A percentile compares a stretch with the other conserved stretches of the same genome.
Evolutionary conservation across 805 yeast species (phyloP).

Genomic region (Priceomyces fermenticarens): DNA sequence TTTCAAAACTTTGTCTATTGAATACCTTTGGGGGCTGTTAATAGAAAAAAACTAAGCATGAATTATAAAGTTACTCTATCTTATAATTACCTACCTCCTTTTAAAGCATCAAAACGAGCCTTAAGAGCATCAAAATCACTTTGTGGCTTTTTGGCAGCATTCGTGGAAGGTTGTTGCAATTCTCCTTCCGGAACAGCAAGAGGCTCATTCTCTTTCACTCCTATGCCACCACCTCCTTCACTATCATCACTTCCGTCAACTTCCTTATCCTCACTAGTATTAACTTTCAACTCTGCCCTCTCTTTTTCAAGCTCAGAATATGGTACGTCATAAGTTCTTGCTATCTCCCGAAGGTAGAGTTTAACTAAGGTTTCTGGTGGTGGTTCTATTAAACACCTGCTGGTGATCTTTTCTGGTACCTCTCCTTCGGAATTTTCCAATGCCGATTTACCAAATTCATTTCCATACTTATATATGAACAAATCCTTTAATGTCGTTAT

Average conservation of each 20-base stretch:
- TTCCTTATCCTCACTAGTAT: slow-evolving; percentile 7
- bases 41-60: neutral
- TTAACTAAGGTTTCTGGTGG: slow-evolving; percentile 65
- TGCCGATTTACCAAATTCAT: slow-evolving; percentile 59
- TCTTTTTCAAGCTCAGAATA: slow-evolving; percentile 52
- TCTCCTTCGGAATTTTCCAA: slow-evolving; percentile 44
- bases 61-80: too few species aligned
- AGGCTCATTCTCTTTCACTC: slow-evolving; percentile 16
- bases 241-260: slow-evolving; percentile 18
- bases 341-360: slow-evolving; percentile 75
- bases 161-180: slow-evolving; percentile 7
- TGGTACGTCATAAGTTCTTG: slow-evolving; percentile 72
- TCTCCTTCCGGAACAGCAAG: slow-evolving; percentile 19
- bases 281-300: slow-evolving; percentile 16
- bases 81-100: slow-evolving; percentile 13
- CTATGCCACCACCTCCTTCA: slow-evolving; percentile 28
- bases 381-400: slow-evolving; percentile 62
- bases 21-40: neutral
- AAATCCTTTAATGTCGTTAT: slow-evolving; percentile 58
- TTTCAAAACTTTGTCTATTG: neutral
- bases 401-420: slow-evolving; percentile 67
- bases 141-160: slow-evolving; percentile 29
- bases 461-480: slow-evolving; percentile 60
- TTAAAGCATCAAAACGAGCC: slow-evolving; percentile 77
- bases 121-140: slow-evolving; percentile 63